phyloP scores from a whole-genome alignment of 2,329 filamentous ascomycete genomes.

The Teratosphaeria nubilosa region DNA sequence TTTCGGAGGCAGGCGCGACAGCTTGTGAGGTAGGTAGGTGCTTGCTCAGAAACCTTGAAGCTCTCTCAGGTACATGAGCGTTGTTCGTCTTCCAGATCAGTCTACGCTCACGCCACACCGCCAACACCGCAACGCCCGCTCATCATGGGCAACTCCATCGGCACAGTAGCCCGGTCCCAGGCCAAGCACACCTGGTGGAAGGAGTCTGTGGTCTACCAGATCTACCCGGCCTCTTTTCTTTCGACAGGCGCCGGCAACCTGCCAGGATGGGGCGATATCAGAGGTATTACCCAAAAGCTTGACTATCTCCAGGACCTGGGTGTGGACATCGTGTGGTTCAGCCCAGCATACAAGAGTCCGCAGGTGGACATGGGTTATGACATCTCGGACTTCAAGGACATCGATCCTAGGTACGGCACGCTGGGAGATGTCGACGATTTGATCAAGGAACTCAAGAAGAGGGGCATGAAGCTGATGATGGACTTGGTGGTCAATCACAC shows the following conservation, averaged over 20 bases:
- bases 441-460: constrained; percentile 33
- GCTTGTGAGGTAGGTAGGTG: background rate
- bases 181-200: constrained; percentile 26
- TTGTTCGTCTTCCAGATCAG: background rate
- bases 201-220: constrained; percentile 34
- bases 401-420: constrained; percentile 39
- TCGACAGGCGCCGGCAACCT: constrained; percentile 43
- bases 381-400: constrained; percentile 37
- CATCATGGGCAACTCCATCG: background rate
- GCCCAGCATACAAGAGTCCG: constrained; percentile 47
- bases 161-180: background rate
- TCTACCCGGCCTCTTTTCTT: constrained; percentile 51
- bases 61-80: background rate
- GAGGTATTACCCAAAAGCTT: constrained; percentile 53
- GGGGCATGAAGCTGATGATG: constrained; percentile 41
- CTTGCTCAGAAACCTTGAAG: background rate
- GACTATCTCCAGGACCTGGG: constrained; percentile 55
- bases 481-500: constrained; percentile 21
- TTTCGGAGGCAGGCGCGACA: background rate
- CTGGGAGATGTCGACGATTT: constrained; percentile 37
- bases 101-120: too few relatives aligned
- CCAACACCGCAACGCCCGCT: background rate
- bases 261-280: constrained; percentile 53
- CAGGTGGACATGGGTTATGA: constrained; percentile 47
- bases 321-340: constrained; percentile 57